Conservation (phyloP, 108 stramenopile genomes). For the Nitzschia inconspicua region DNA sequence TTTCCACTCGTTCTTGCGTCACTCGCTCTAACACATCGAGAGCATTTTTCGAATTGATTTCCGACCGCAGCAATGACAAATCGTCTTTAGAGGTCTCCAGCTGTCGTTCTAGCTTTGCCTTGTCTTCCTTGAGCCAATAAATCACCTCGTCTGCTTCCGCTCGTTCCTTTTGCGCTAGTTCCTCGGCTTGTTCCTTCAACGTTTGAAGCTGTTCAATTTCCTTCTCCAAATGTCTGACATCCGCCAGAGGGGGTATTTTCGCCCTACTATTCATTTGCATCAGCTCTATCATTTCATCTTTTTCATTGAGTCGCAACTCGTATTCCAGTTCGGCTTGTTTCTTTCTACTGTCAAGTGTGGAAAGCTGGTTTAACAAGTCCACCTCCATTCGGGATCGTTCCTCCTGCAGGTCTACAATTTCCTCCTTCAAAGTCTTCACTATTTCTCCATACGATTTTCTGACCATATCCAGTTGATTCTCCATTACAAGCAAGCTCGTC, state of each 20-base stretch:
- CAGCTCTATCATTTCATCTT: constrained; percentile 15
- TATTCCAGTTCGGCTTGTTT: constrained; percentile 7
- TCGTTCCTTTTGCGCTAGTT: background rate
- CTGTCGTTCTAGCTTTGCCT: constrained; percentile 19
- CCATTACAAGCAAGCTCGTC: constrained; percentile 30
- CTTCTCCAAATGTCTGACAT: constrained; percentile 12
- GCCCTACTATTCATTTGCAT: background rate
- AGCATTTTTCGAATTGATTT: background rate
- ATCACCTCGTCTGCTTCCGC: constrained; percentile 16
- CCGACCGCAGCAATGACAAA: constrained; percentile 15
- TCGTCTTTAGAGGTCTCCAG: constrained; percentile 16
- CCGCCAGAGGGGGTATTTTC: background rate
- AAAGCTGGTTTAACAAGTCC: constrained; percentile 64
- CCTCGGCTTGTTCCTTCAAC: background rate
- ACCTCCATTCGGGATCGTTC: constrained; percentile 52
- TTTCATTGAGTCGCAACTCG: constrained; percentile 8
- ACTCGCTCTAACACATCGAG: constrained; percentile 11
- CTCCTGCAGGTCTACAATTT: constrained; percentile 67
- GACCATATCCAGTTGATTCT: constrained; percentile 61
- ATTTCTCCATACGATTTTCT: constrained; percentile 60
- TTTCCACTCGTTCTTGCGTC: constrained; percentile 27
- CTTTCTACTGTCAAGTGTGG: constrained; percentile 47
- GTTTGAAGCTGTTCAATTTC: constrained; percentile 4
- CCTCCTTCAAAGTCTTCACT: constrained; percentile 68
- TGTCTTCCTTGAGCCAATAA: constrained; percentile 9